phyloP scores from a whole-genome alignment of 345 rosid genomes.

The Lepidium didymum region DNA sequence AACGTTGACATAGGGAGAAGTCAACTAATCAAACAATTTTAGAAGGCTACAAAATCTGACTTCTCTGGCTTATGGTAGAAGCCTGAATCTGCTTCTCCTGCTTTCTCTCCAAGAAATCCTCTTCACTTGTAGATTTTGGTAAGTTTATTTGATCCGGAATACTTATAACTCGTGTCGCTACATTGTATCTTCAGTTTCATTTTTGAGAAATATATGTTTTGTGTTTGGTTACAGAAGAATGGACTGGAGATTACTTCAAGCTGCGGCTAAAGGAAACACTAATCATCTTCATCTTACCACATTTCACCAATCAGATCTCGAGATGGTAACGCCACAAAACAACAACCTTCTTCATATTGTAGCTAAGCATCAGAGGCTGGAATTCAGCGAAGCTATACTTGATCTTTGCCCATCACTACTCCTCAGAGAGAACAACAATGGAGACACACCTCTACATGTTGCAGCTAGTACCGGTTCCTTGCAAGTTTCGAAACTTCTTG shows the following conservation, averaged over 20 bases:
- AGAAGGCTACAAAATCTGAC: background rate
- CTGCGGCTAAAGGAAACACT: conserved; percentile 15
- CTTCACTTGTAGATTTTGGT: background rate
- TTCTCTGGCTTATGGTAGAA: background rate
- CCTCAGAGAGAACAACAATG: conserved; percentile 20
- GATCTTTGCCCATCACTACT: conserved; percentile 19
- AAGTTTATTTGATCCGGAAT: background rate
- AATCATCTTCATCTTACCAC: background rate
- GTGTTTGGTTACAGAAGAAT: conserved; percentile 9
- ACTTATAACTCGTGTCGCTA: background rate
- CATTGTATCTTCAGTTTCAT: background rate
- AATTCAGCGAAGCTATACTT: conserved; percentile 16
- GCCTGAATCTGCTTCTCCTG: background rate
- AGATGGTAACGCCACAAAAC: conserved; percentile 20
- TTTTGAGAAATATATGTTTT: background rate
- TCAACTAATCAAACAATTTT: conserved; percentile 6
- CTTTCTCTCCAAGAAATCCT: background rate
- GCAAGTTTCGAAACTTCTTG: conserved; percentile 7
- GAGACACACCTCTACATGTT: conserved; percentile 36
- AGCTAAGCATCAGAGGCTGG: conserved; percentile 13
- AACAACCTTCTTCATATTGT: conserved; percentile 38
- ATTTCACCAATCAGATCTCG: background rate
- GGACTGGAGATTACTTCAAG: conserved; percentile 19
- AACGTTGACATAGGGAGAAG: background rate
- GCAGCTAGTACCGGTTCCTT: conserved; percentile 33